Conservation (phyloP, 2,329 filamentous ascomycete species). For the Fusarium sp. region DNA sequence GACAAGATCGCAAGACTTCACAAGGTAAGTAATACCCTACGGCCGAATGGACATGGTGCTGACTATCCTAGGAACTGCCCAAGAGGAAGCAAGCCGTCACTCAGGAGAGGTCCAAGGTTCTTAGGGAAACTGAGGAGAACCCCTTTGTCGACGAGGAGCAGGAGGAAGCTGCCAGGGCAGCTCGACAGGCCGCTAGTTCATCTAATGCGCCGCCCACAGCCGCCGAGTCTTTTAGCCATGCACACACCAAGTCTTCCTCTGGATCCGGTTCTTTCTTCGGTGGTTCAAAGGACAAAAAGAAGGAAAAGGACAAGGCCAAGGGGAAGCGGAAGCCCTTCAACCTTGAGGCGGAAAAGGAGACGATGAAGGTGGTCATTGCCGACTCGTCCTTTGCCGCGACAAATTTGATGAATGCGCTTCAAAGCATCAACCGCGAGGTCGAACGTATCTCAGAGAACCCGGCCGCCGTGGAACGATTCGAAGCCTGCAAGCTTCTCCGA, state of each 20-base stretch:
- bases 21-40: conserved; percentile 55
- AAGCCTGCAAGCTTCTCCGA: conserved; percentile 86
- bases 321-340: conserved; percentile 78
- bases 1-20: conserved; percentile 84
- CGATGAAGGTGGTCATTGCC: conserved; percentile 89
- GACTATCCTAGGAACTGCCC: conserved; percentile 66
- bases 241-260: conserved; percentile 51
- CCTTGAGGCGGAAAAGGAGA: conserved; percentile 86
- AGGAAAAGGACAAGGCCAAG: conserved; percentile 66
- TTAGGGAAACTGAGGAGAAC: conserved; percentile 82
- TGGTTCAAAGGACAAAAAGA: conserved; percentile 63
- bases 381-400: conserved; percentile 91
- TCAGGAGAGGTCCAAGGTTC: conserved; percentile 83
- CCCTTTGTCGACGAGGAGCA: conserved; percentile 77
- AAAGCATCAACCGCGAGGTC: conserved; percentile 89
- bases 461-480: conserved; percentile 80
- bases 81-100: conserved; percentile 77
- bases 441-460: conserved; percentile 89
- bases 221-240: conserved; percentile 16
- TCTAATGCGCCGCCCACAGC: conserved; percentile 32
- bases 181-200: conserved; percentile 37
- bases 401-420: conserved; percentile 87
- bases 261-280: conserved; percentile 54
- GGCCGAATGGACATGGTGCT: conserved; percentile 6
- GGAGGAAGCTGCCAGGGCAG: conserved; percentile 54